Evolutionary conservation across 2,329 filamentous ascomycete species (phyloP).

Genomic region (Daldinia eschscholtzii): DNA sequence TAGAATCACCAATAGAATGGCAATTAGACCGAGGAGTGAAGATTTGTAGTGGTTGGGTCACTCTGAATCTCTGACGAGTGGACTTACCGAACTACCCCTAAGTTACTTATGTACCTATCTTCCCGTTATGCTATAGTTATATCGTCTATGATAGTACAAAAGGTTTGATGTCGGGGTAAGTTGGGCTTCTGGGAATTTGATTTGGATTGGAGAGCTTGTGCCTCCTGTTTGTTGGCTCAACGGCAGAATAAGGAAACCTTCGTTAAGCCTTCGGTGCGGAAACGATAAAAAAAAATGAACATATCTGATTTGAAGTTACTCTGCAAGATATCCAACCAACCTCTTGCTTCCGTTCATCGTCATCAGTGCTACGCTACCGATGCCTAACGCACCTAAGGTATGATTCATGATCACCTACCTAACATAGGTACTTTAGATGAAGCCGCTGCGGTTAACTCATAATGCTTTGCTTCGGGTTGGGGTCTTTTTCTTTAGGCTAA

Average conservation of each 20-base stretch:
- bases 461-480: conserved; percentile 12
- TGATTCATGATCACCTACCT: conserved; percentile 30
- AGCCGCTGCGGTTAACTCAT: conserved; percentile 9
- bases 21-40: conserved; percentile 5
- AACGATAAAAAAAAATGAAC: neutral
- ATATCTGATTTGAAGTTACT: conserved; percentile 6
- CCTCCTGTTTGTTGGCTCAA: conserved; percentile 5
- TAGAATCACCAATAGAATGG: conserved; percentile 37
- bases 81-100: conserved; percentile 1
- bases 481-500: conserved; percentile 38
- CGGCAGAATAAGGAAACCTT: neutral
- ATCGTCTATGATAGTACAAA: conserved; percentile 21
- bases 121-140: neutral
- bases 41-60: conserved; percentile 3
- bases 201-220: neutral
- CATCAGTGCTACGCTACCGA: conserved; percentile 38
- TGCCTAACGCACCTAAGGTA: conserved; percentile 25
- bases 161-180: conserved; percentile 24
- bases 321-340: conserved; percentile 7
- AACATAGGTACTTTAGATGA: conserved; percentile 27
- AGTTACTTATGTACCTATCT: neutral
- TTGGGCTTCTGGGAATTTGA: conserved; percentile 26
- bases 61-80: neutral
- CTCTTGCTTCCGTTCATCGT: conserved; percentile 21
- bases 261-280: neutral